Evolutionary conservation across 1,284 basidiomycete species (phyloP).

Genomic region (Microstroma glucosiphilum): DNA sequence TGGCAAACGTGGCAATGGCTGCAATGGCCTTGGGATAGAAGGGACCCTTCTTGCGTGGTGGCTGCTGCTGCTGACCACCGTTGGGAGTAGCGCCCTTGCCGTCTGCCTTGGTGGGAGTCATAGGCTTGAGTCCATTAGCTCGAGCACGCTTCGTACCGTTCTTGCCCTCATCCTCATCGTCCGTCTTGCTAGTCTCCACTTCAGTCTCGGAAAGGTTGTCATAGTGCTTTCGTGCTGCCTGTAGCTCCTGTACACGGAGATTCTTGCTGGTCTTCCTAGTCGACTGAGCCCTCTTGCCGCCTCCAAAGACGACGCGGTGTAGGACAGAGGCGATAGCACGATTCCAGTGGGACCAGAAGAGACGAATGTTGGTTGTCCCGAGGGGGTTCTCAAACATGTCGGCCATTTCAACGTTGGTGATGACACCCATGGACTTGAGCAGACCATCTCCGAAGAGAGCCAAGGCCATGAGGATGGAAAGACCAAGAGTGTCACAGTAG

Average conservation of each 20-base stretch:
- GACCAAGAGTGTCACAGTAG: slow-evolving; percentile 36
- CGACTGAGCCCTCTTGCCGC: slow-evolving; percentile 19
- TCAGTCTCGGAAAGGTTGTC: slow-evolving; percentile 44
- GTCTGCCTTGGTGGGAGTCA: slow-evolving; percentile 16
- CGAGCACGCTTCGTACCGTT: slow-evolving; percentile 7
- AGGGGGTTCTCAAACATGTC: slow-evolving; percentile 49
- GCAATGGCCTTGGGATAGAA: slow-evolving; percentile 41
- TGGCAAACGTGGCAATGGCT: slow-evolving; percentile 44
- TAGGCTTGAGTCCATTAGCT: slow-evolving; percentile 23
- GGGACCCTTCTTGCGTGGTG: slow-evolving; percentile 14
- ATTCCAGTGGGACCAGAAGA: slow-evolving; percentile 51
- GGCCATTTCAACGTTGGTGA: slow-evolving; percentile 44
- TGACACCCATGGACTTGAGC: slow-evolving; percentile 37
- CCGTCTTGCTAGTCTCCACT: slow-evolving; percentile 28
- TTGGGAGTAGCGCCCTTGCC: slow-evolving; percentile 18
- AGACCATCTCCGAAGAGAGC: slow-evolving; percentile 41
- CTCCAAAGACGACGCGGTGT: slow-evolving; percentile 49
- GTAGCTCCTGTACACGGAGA: background rate
- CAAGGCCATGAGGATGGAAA: slow-evolving; percentile 37
- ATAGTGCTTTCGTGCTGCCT: slow-evolving; percentile 23
- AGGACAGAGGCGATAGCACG: slow-evolving; percentile 46
- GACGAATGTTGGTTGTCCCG: slow-evolving; percentile 44
- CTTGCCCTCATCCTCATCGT: slow-evolving; percentile 27
- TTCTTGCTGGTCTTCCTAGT: slow-evolving; percentile 8
- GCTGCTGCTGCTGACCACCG: background rate